Conservation (phyloP, 1,284 basidiomycete species). For the Rugosomyces carneus region DNA sequence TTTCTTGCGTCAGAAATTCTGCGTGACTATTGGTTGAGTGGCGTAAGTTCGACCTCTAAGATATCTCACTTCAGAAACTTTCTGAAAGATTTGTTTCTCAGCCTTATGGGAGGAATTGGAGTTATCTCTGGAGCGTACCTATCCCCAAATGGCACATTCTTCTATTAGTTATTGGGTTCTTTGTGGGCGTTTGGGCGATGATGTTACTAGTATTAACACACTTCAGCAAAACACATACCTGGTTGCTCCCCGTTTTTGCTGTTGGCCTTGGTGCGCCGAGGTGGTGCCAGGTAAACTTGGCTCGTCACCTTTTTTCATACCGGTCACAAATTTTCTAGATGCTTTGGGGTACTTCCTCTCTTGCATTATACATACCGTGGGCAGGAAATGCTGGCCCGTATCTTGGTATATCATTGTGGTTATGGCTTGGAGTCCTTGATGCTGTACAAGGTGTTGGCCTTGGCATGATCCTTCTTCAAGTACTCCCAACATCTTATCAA, state of each 20-base stretch:
- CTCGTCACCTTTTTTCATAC: constrained; percentile 3
- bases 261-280: constrained; percentile 87
- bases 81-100: constrained; percentile 22
- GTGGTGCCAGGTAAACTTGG: constrained; percentile 74
- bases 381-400: constrained; percentile 80
- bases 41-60: constrained; percentile 43
- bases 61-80: constrained; percentile 14
- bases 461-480: constrained; percentile 89
- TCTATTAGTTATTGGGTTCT: constrained; percentile 77
- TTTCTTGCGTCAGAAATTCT: constrained; percentile 87
- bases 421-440: constrained; percentile 91
- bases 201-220: constrained; percentile 73
- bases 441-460: constrained; percentile 90
- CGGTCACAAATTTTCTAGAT: constrained; percentile 40
- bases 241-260: constrained; percentile 89
- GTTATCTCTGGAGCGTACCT: constrained; percentile 83
- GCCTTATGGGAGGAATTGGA: constrained; percentile 90
- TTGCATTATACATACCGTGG: constrained; percentile 88
- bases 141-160: constrained; percentile 81
- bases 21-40: constrained; percentile 90
- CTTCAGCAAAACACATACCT: constrained; percentile 89
- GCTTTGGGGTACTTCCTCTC: constrained; percentile 84
- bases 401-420: constrained; percentile 81
- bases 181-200: constrained; percentile 78
- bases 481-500: constrained; percentile 21